phyloP scores from a whole-genome alignment of 139 green algal species.

The Edaphochlamys debaryana region DNA sequence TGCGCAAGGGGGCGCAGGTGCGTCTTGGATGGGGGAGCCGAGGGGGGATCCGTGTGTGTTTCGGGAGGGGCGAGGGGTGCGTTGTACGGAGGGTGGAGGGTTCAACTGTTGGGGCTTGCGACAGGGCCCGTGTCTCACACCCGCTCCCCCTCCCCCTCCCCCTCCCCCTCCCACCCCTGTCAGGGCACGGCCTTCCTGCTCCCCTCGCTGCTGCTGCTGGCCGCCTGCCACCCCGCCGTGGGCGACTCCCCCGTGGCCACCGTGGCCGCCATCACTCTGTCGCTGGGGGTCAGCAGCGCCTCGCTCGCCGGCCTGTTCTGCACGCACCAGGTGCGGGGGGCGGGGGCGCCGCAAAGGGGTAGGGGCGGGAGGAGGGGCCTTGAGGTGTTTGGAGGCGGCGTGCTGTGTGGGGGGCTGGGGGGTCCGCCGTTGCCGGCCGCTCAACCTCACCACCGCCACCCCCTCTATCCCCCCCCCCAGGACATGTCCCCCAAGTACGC shows the following conservation, averaged over 20 bases:
- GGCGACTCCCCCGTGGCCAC: conserved; percentile 39
- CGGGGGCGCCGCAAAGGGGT: neutral
- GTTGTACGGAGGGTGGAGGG: no score
- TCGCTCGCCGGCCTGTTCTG: conserved; percentile 95
- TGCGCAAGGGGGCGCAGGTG: conserved; percentile 85
- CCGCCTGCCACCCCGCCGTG: conserved; percentile 43
- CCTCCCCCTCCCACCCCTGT: neutral
- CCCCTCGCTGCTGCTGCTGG: conserved; percentile 80
- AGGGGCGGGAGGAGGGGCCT: neutral
- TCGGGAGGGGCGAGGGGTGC: neutral
- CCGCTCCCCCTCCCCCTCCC: no score
- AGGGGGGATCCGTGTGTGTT: neutral
- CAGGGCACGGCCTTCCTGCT: conserved; percentile 90
- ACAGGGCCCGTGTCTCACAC: no score
- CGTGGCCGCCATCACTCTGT: conserved; percentile 74
- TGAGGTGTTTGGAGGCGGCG: neutral
- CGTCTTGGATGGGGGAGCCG: neutral
- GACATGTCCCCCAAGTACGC: conserved; percentile 94
- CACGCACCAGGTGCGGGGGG: conserved; percentile 80
- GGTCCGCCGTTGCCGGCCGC: no score
- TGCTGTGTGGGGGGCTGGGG: no score
- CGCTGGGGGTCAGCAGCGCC: conserved; percentile 85
- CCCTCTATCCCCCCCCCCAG: conserved; percentile 10
- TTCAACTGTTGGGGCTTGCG: no score
- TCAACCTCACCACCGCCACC: no score